Evolutionary conservation across 192 early-diverging fungal species (phyloP).

Genomic region (Mortierella antarctica): DNA sequence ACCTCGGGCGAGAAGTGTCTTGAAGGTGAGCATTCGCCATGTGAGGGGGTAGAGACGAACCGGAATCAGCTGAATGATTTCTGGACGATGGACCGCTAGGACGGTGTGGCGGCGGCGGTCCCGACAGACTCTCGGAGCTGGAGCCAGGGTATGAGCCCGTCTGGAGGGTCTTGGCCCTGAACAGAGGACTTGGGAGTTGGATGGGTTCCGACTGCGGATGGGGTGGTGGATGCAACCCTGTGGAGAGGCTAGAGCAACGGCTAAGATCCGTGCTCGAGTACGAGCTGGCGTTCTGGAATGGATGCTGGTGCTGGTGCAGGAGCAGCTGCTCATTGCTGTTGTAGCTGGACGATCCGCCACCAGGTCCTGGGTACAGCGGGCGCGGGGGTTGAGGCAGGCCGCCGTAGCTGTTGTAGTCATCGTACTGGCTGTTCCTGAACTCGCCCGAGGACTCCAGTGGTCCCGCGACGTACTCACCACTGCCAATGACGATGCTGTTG

Average conservation of each 20-base stretch:
- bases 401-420: background rate
- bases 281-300: background rate
- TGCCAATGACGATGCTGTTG: slow-evolving; percentile 1
- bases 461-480: slow-evolving; percentile 12
- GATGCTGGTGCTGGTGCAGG: slow-evolving; percentile 2
- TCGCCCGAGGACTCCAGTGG: slow-evolving; percentile 13
- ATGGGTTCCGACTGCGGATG: background rate
- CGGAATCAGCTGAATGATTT: too few species aligned
- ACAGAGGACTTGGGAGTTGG: background rate
- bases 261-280: slow-evolving; percentile 1
- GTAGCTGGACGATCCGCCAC: background rate
- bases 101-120: too few species aligned
- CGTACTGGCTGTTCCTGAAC: slow-evolving; percentile 16
- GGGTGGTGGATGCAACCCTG: slow-evolving; percentile 1
- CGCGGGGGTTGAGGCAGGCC: too few species aligned
- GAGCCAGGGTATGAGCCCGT: too few species aligned
- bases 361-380: too few species aligned
- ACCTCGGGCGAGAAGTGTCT: too few species aligned
- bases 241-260: slow-evolving; percentile 32
- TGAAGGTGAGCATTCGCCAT: too few species aligned
- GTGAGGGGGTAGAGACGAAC: too few species aligned
- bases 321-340: slow-evolving; percentile 35
- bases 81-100: too few species aligned
- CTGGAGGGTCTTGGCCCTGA: slow-evolving; percentile 17
- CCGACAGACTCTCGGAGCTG: too few species aligned